Evolutionary conservation across 2,329 filamentous ascomycete genomes (phyloP), one percentile per base, ranked within the genome.

Genomic region (Apiospora marii): DNA sequence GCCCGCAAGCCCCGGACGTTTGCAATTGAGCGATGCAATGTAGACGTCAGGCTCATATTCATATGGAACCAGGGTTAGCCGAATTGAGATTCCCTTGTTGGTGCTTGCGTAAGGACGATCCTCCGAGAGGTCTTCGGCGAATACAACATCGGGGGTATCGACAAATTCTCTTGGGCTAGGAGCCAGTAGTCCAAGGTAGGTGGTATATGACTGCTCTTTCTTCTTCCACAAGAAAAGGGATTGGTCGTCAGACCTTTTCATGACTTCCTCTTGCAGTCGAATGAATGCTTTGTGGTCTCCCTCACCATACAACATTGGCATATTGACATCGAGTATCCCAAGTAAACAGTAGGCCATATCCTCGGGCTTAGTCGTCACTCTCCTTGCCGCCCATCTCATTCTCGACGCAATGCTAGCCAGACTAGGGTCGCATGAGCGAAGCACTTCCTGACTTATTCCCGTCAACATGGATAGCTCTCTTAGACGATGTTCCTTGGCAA

Each of bases 311-410:
- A 74, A 58, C 41, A 72, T 68, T 12, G 71, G 72, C 73, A 75
- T 70, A n/a, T 73, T 51, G 44, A 76, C 71, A 8, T 74, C 72
- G 37, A 76, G 74, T 43, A 75, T 72, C 1, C 74, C 73, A 5
- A 75, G 71, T 12, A 76, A 71, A n/a, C 72, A 75, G 67, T 76
- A 76, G 19, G 73, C 72, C 69, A 74, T 71, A 64, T 76, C 72
- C 70, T 74, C 72, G 49, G 67, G 71, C 5, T 68, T 64, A 30
- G 67, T 74, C 14, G 76, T 75, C 14, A 73, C 67, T n/a, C 75
- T 72, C 34, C 49, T 48, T 12, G 51, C 49, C 8, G 69, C 61
- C 73, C 74, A 77, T 27, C 72, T 34, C 43, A 7, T 77, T 0
- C 49, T 61, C 13, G 24, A 69, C 2, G 71, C 71, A 14, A 71